Evolutionary conservation across 768 basidiomycete species (phyloP).

Genomic region (Mycena chlorophos): DNA sequence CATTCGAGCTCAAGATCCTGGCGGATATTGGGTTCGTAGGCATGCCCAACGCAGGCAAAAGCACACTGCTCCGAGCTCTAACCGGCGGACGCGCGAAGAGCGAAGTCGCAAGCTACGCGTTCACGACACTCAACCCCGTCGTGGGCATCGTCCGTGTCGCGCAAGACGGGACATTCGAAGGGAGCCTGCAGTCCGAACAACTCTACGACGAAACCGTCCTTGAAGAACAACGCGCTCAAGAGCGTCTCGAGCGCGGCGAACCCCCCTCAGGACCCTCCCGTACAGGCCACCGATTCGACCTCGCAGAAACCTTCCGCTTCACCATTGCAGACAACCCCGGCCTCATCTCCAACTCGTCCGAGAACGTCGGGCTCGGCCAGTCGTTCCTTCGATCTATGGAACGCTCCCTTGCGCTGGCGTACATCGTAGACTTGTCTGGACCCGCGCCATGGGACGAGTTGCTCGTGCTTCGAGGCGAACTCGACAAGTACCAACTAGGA

Average conservation of each 20-base stretch:
- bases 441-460: constrained; percentile 80
- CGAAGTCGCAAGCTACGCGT: constrained; percentile 87
- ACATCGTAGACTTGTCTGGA: constrained; percentile 85
- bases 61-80: constrained; percentile 85
- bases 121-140: constrained; percentile 94
- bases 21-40: constrained; percentile 97
- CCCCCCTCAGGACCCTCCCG: constrained; percentile 57
- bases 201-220: constrained; percentile 68
- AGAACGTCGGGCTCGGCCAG: constrained; percentile 91
- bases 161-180: constrained; percentile 76
- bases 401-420: constrained; percentile 84
- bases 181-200: constrained; percentile 46
- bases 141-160: constrained; percentile 86
- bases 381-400: constrained; percentile 93
- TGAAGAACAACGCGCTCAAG: constrained; percentile 49
- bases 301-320: constrained; percentile 80
- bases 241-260: constrained; percentile 52
- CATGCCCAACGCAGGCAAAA: constrained; percentile 93
- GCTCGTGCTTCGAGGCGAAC: constrained; percentile 68
- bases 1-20: constrained; percentile 88
- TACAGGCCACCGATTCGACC: constrained; percentile 48
- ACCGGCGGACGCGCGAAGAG: constrained; percentile 83
- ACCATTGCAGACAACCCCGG: constrained; percentile 98
- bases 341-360: constrained; percentile 78
- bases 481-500: constrained; percentile 78